Evolutionary conservation across 352 stramenopile species (phyloP).

Genomic region (Globisporangium cylindrosporum): DNA sequence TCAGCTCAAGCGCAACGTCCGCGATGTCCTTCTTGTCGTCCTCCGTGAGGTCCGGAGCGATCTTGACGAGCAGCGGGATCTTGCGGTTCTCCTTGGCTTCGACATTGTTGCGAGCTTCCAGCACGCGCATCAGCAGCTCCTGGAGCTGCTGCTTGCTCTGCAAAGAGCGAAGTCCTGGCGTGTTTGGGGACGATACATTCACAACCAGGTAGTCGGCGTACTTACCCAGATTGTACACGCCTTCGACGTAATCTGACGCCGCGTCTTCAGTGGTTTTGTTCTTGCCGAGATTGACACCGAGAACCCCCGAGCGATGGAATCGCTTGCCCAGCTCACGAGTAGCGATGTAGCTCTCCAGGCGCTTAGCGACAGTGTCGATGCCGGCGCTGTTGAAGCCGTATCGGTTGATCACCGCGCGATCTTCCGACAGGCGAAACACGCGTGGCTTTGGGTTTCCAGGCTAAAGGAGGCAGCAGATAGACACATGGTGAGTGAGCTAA

Average conservation of each 20-base stretch:
- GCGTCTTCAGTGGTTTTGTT: conserved; percentile 93
- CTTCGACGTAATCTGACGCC: conserved; percentile 87
- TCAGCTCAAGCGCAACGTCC: conserved; percentile 77
- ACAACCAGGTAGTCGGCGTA: conserved; percentile 98
- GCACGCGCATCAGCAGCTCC: conserved; percentile 65
- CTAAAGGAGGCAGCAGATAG: neutral
- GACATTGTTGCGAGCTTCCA: conserved; percentile 66
- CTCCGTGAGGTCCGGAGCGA: conserved; percentile 94
- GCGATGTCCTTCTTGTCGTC: conserved; percentile 96
- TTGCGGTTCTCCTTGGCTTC: conserved; percentile 46
- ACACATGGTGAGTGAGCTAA: neutral
- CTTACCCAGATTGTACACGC: conserved; percentile 89
- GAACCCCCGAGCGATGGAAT: conserved; percentile 67
- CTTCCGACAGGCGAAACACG: conserved; percentile 95
- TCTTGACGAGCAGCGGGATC: conserved; percentile 96
- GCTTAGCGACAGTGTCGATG: conserved; percentile 67
- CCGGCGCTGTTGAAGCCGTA: conserved; percentile 98
- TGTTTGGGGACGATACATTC: conserved; percentile 98
- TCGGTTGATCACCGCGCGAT: conserved; percentile 96
- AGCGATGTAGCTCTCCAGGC: conserved; percentile 59
- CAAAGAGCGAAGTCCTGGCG: conserved; percentile 78
- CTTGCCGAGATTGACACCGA: conserved; percentile 98
- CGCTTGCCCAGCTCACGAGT: conserved; percentile 29
- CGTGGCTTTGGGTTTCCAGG: conserved; percentile 94
- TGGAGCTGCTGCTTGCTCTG: conserved; percentile 83